These are phyloP conservation scores for Collybiopsis confluens DNA, from an alignment of 768 basidiomycete species.

Conservation along the genomic window DNA sequence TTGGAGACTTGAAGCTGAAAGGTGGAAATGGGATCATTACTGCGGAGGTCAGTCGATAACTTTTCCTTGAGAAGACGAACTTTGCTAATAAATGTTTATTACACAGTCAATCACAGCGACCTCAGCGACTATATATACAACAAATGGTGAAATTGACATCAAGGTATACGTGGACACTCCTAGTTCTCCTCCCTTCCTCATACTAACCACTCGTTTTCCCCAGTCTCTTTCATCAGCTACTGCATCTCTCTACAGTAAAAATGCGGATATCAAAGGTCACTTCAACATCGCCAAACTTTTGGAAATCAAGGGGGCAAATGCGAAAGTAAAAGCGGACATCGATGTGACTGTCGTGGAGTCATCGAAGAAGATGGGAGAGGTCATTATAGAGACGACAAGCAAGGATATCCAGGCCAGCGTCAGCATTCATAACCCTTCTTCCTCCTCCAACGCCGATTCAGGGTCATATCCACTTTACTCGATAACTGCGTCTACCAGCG, in stretches of 20 bases:
- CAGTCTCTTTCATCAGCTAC: not conserved
- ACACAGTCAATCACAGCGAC: constrained; percentile 28
- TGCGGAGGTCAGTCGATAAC: constrained; percentile 25
- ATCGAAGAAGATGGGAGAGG: not conserved
- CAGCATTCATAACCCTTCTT: not conserved
- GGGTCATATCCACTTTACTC: constrained; percentile 25
- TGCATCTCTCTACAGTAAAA: not conserved
- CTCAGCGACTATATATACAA: constrained; percentile 17
- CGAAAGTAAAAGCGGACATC: not conserved
- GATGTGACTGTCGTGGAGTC: not conserved
- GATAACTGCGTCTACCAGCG: constrained; percentile 25
- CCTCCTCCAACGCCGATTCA: not conserved
- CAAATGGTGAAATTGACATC: constrained; percentile 1
- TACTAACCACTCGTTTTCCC: not conserved
- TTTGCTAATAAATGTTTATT: not conserved
- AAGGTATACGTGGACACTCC: not conserved
- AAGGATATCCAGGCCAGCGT: not conserved
- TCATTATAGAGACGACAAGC: not conserved
- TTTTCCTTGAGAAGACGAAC: not conserved
- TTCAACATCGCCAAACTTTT: not conserved
- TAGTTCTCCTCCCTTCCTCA: not conserved
- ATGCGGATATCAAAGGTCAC: not conserved
- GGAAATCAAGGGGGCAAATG: not conserved
- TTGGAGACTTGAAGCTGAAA: constrained; percentile 32
- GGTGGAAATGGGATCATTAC: constrained; percentile 30